Conservation (phyloP, 1,284 basidiomycete genomes). For the Ceratobasidium papillatum region DNA sequence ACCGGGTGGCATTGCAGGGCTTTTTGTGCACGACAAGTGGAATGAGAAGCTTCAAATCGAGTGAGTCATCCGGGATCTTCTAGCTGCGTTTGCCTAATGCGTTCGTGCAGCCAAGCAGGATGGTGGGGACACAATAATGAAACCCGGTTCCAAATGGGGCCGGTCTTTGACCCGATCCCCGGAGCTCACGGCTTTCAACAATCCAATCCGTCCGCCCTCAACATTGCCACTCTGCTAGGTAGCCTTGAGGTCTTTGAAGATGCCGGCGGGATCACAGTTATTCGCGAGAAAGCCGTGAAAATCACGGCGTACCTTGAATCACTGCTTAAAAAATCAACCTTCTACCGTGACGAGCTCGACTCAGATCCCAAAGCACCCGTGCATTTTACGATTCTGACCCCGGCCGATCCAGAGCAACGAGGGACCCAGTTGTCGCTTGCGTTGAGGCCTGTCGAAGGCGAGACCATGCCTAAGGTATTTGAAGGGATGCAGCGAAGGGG, state of each 20-base stretch:
- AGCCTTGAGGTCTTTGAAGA: constrained; percentile 82
- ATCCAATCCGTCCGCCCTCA: constrained; percentile 89
- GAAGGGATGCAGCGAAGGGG: constrained; percentile 70
- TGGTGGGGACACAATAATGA: constrained; percentile 96
- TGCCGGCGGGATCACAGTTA: constrained; percentile 73
- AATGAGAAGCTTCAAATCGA: constrained; percentile 68
- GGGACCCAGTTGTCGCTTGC: constrained; percentile 88
- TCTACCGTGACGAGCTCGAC: constrained; percentile 54
- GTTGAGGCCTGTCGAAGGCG: constrained; percentile 56
- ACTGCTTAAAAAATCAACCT: constrained; percentile 67
- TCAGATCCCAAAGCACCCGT: constrained; percentile 47
- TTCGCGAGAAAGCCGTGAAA: constrained; percentile 73
- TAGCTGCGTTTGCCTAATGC: constrained; percentile 10
- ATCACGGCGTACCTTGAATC: constrained; percentile 78
- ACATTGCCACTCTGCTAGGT: constrained; percentile 80
- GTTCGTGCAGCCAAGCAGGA: constrained; percentile 76
- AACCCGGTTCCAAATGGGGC: constrained; percentile 92
- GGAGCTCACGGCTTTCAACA: constrained; percentile 97
- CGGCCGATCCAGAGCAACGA: constrained; percentile 67
- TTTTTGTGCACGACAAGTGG: constrained; percentile 89
- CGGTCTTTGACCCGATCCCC: constrained; percentile 79
- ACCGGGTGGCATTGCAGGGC: constrained; percentile 93
- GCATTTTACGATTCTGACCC: constrained; percentile 90
- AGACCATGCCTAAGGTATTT: constrained; percentile 77
- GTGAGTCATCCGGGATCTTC: constrained; percentile 12